These are phyloP conservation scores for Lyophyllum decastes DNA, from an alignment of 768 basidiomycete species.

Conservation along the genomic window DNA sequence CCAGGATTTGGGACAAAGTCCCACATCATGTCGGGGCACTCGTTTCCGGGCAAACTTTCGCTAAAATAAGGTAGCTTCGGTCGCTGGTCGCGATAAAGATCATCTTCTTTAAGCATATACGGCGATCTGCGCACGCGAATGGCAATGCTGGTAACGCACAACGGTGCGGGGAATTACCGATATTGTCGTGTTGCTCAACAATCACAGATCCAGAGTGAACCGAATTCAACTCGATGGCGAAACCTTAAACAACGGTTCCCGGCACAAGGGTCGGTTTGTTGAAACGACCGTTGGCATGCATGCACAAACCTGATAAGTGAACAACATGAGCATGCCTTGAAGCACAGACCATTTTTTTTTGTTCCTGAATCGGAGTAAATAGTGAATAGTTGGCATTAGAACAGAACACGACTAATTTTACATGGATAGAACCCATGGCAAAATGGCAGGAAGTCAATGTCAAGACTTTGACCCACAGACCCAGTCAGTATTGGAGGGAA, in stretches of 20 bases:
- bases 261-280: conserved; percentile 5
- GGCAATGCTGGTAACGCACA: conserved; percentile 4
- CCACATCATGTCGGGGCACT: conserved; percentile 60
- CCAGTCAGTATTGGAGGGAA: conserved; percentile 7
- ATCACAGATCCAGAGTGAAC: conserved; percentile 5
- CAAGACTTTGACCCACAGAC: conserved; percentile 8
- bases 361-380: conserved; percentile 12
- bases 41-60: conserved; percentile 58
- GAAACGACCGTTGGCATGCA: conserved; percentile 1
- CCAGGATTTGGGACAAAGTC: conserved; percentile 70
- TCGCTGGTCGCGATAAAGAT: neutral
- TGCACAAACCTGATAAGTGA: conserved; percentile 5
- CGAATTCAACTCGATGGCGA: conserved; percentile 3
- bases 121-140: conserved; percentile 7
- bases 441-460: conserved; percentile 6
- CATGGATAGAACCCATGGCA: conserved; percentile 14
- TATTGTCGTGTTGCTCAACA: conserved; percentile 6
- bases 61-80: conserved; percentile 51
- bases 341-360: conserved; percentile 10
- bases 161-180: conserved; percentile 1
- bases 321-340: conserved; percentile 4
- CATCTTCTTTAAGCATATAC: neutral
- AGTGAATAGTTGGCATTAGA: conserved; percentile 15
- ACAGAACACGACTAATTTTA: conserved; percentile 19
- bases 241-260: conserved; percentile 10